Percentiles rank a stretch among this genome's conserved stretches.
These are phyloP conservation scores for Arctostaphylos glauca DNA, from an alignment of 148 eudicot genomes.

Conservation along the genomic window DNA sequence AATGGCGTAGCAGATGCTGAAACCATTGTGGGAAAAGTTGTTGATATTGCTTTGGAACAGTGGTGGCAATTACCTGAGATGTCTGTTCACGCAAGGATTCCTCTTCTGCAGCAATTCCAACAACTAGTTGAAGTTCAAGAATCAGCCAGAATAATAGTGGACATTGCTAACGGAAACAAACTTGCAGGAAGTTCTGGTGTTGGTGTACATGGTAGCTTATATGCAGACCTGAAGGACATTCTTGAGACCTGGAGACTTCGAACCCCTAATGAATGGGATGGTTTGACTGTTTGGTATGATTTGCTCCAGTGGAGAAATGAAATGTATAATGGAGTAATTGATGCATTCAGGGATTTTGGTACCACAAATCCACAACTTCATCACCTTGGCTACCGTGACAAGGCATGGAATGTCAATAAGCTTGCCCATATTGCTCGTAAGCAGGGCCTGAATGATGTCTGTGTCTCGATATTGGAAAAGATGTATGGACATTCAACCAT, in stretches of 20 bases:
- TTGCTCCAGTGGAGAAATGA: constrained; percentile 99
- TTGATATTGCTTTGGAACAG: constrained; percentile 90
- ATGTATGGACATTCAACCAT: constrained; percentile 98
- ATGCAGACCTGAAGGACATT: constrained; percentile 94
- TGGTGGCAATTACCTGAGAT: constrained; percentile 99
- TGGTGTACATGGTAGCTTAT: constrained; percentile 72
- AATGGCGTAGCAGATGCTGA: constrained; percentile 88
- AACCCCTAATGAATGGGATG: constrained; percentile 98
- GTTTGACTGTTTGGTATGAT: constrained; percentile 95
- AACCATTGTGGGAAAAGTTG: constrained; percentile 86
- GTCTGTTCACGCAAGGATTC: constrained; percentile 91
- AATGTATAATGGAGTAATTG: constrained; percentile 88
- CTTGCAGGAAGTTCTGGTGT: constrained; percentile 59
- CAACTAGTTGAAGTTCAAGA: constrained; percentile 98
- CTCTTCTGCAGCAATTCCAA: constrained; percentile 91
- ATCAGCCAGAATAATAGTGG: constrained; percentile 81
- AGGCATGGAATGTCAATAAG: constrained; percentile 98
- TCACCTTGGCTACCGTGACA: constrained; percentile 97
- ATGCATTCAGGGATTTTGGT: constrained; percentile 84
- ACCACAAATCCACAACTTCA: constrained; percentile 82
- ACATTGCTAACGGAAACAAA: constrained; percentile 80
- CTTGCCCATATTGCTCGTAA: constrained; percentile 93
- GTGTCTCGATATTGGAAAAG: constrained; percentile 89
- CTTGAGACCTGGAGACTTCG: constrained; percentile 99
- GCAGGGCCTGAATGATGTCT: constrained; percentile 90